Percentiles rank a stretch among this genome's conserved stretches.
Conservation (phyloP, 768 basidiomycete species). For the Russula dissimulans region DNA sequence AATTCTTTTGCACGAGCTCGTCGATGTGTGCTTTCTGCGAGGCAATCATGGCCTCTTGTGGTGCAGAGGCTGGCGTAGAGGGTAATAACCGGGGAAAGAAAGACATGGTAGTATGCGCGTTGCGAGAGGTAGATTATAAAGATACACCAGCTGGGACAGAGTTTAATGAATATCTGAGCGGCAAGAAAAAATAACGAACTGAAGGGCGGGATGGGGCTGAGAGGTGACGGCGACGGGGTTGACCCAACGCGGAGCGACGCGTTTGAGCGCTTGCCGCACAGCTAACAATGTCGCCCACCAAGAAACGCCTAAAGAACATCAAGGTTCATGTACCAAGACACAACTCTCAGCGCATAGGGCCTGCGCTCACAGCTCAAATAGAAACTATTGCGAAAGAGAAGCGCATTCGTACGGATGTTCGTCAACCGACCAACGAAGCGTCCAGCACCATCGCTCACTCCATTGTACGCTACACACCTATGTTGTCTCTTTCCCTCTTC, state of each 20-base stretch:
- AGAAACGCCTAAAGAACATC: conserved; percentile 41
- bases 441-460: conserved; percentile 44
- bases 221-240: too few species aligned
- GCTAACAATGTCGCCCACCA: conserved; percentile 47
- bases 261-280: background rate
- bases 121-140: too few species aligned
- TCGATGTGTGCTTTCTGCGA: conserved; percentile 61
- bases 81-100: conserved; percentile 12
- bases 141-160: too few species aligned
- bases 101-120: background rate
- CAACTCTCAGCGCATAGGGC: conserved; percentile 62
- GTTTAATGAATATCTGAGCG: too few species aligned
- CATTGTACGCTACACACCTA: conserved; percentile 40
- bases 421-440: conserved; percentile 53
- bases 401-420: conserved; percentile 43
- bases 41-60: conserved; percentile 42
- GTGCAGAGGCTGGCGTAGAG: conserved; percentile 24
- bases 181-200: too few species aligned
- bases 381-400: conserved; percentile 44
- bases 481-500: too few species aligned
- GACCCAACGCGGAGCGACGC: background rate
- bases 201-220: too few species aligned
- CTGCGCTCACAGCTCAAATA: conserved; percentile 52
- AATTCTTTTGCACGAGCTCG: conserved; percentile 62
- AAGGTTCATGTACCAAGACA: conserved; percentile 65